A percentile compares a stretch with the other conserved stretches of the same genome.
Conservation (phyloP, 257 asterid genomes). For the Ligustrum vulgare region DNA sequence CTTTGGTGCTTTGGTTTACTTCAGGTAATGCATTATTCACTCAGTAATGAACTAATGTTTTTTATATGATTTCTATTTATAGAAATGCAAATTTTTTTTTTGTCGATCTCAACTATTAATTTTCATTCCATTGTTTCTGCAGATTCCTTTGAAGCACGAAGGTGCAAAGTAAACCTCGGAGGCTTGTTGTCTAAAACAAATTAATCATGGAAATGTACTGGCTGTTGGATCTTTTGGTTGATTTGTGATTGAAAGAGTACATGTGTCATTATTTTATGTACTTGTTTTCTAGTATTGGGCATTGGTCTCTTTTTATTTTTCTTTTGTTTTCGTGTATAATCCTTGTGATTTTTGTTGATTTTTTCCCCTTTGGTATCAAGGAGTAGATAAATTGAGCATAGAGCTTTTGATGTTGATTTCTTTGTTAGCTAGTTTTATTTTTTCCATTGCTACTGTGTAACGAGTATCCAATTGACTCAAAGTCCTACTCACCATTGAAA, state of each 20-base stretch:
- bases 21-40: not conserved
- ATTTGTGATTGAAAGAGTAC: not conserved
- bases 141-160: constrained; percentile 15
- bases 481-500: too few relatives aligned
- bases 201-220: constrained; percentile 4
- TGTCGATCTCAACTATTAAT: not conserved
- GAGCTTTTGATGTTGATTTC: not conserved
- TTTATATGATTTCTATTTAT: not conserved
- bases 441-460: not conserved
- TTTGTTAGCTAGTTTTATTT: not conserved
- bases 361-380: not conserved
- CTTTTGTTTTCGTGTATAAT: not conserved
- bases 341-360: not conserved
- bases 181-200: not conserved
- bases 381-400: not conserved
- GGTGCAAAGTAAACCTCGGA: not conserved
- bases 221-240: constrained; percentile 4
- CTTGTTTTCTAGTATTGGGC: not conserved
- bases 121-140: constrained; percentile 2
- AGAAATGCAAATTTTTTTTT: too few relatives aligned
- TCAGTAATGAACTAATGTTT: not conserved
- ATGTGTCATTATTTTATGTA: not conserved
- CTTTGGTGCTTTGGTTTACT: not conserved
- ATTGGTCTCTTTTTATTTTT: not conserved
- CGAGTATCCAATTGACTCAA: too few relatives aligned